Evolutionary conservation across 2,329 filamentous ascomycete genomes (phyloP).

Genomic region (Magnaporthiopsis poae): DNA sequence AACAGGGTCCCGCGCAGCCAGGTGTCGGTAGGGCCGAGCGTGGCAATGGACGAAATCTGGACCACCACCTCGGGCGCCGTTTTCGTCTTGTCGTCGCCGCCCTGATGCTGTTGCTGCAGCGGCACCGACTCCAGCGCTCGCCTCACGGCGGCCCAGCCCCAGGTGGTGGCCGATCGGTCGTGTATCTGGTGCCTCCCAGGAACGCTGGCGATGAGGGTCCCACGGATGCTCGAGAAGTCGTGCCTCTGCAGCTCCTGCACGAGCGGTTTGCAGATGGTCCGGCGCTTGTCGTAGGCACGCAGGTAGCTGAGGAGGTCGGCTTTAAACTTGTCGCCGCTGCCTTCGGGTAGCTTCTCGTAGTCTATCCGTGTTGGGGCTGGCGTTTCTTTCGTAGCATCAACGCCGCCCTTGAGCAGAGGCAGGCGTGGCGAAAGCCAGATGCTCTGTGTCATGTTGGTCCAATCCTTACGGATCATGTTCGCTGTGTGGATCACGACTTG

Average conservation of each 20-base stretch:
- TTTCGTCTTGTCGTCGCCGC: constrained; percentile 20
- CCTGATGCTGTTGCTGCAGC: constrained; percentile 18
- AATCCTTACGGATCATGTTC: constrained; percentile 82
- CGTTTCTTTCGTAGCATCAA: neutral
- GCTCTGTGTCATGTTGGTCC: constrained; percentile 79
- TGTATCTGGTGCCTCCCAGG: constrained; percentile 54
- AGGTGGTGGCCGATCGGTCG: constrained; percentile 44
- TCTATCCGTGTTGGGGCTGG: neutral
- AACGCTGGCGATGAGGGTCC: constrained; percentile 66
- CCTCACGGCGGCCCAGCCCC: constrained; percentile 65
- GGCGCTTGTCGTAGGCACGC: constrained; percentile 52
- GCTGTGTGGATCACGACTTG: constrained; percentile 81
- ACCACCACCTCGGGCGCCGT: constrained; percentile 36
- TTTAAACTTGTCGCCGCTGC: constrained; percentile 65
- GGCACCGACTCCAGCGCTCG: constrained; percentile 48
- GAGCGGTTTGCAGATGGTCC: constrained; percentile 44
- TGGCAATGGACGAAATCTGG: constrained; percentile 75
- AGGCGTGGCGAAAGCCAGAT: constrained; percentile 69
- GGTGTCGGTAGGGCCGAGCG: constrained; percentile 57
- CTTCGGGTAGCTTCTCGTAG: constrained; percentile 27
- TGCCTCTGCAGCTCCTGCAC: constrained; percentile 47
- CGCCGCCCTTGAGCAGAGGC: constrained; percentile 31
- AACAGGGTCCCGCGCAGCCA: constrained; percentile 65
- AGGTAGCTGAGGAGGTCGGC: constrained; percentile 65
- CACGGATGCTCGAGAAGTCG: constrained; percentile 62